Base-by-base conservation (phyloP, 2,329 filamentous ascomycete genomes). In the Colletotrichum phormii region DNA sequence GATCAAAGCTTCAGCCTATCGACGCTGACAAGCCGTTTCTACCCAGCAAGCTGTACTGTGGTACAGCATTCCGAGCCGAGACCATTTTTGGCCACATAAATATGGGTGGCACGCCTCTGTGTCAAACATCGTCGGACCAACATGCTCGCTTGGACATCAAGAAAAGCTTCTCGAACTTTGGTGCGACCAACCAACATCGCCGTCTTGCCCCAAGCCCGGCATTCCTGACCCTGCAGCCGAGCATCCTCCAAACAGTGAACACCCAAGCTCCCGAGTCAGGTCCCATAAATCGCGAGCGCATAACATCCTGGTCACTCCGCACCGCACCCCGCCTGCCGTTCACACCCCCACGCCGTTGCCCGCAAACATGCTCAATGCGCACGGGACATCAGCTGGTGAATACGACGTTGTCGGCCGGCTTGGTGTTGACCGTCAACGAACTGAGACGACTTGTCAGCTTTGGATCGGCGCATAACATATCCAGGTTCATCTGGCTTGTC, bases 341-440 rank as follows among this genome's bases (percentile, higher is more conserved):
- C 58, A 46, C 54, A 13, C 54, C 46, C 57, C 51, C 37, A 57
- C 29, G 15, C 26, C 37, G 37, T 42, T 42, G 60, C 66, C 70
- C 46, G 66, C 42, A 55, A 24, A 26, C 42, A 18, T 37, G 46
- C 15, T 31, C 46, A 31, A 24, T n/a, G 49, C 60, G n/a, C 46
- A 35, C 22, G n/a, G 54, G 13, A 42, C n/a, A 22, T 71, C 67
- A 72, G 46, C 58, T 59, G 49, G 46, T 76, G 60, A 80, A 80
- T 37, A 69, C 75, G 35, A 81, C 79, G 64, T 75, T 80, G 26
- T 75, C 78, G 8, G 78, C 79, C 15, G 79, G 71, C 57, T 79
- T 80, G 68, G 79, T 80, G 67, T 80, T 80, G 54, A 81, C 79
- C 6, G 77, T 79, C 67, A 81, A 76, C 15, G 66, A 73, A 71